Conservation (phyloP, 352 stramenopile genomes). For the Phytophthora idaei region DNA sequence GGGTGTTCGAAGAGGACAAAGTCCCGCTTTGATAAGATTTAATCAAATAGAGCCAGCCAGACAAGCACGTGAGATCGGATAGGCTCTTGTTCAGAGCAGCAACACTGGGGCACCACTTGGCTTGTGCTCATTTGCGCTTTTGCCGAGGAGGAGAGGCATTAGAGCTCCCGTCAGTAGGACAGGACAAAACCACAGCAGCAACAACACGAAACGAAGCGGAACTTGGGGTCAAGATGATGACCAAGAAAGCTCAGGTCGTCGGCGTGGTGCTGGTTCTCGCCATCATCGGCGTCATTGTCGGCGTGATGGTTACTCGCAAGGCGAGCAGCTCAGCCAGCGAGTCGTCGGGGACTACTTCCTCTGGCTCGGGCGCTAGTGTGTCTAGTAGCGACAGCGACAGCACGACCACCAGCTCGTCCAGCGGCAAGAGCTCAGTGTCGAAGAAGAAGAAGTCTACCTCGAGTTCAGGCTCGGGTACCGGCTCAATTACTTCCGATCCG, state of each 20-base stretch:
- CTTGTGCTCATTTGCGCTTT: slow-evolving; percentile 36
- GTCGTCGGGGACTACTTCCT: slow-evolving; percentile 26
- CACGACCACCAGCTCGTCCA: slow-evolving; percentile 30
- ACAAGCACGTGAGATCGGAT: slow-evolving; percentile 16
- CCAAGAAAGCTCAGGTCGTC: slow-evolving; percentile 46
- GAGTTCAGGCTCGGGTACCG: slow-evolving; percentile 27
- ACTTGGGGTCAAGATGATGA: slow-evolving; percentile 29
- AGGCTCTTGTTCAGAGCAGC: slow-evolving; percentile 9
- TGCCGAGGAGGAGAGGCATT: slow-evolving; percentile 29
- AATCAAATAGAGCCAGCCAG: slow-evolving; percentile 27
- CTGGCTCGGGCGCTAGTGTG: slow-evolving; percentile 22
- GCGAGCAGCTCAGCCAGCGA: slow-evolving; percentile 31
- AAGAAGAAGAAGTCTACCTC: slow-evolving; percentile 35
- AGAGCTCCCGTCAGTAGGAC: slow-evolving; percentile 19
- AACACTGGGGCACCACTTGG: slow-evolving; percentile 1
- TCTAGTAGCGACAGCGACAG: slow-evolving; percentile 5
- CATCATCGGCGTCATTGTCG: slow-evolving; percentile 53
- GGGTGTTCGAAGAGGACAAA: slow-evolving; percentile 12
- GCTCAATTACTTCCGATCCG: slow-evolving; percentile 58
- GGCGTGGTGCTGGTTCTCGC: slow-evolving; percentile 51
- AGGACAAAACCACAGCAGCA: slow-evolving; percentile 25
- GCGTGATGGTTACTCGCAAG: slow-evolving; percentile 42
- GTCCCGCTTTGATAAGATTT: slow-evolving; percentile 14
- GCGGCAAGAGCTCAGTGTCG: slow-evolving; percentile 24
- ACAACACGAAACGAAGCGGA: slow-evolving; percentile 5